Percentiles rank a stretch among this genome's conserved stretches.
phyloP scores from a whole-genome alignment of 305 asterid species.

The Fraxinus latifolia region DNA sequence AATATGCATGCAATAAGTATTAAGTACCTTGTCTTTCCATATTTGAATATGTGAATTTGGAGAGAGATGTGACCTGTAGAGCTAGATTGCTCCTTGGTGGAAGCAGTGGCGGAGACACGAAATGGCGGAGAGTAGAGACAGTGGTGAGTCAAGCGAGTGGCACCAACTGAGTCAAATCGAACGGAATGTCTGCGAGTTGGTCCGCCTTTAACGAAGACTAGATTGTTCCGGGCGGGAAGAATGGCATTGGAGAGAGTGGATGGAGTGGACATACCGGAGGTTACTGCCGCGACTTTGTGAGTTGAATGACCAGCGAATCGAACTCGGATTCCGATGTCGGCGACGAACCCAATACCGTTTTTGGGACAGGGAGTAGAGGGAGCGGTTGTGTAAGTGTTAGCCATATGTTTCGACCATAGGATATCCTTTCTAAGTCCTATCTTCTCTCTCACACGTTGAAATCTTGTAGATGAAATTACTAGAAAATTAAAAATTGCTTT shows the following conservation, averaged over 20 bases:
- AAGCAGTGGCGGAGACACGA: conserved; percentile 19
- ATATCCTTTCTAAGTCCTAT: neutral
- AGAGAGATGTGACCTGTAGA: conserved; percentile 26
- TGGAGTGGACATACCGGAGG: conserved; percentile 11
- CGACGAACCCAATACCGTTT: neutral
- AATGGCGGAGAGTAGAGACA: conserved; percentile 10
- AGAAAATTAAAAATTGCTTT: neutral
- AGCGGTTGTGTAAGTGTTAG: neutral
- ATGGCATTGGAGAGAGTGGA: conserved; percentile 12
- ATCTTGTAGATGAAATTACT: neutral
- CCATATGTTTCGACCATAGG: conserved; percentile 2
- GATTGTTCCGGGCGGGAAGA: neutral
- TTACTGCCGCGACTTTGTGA: neutral
- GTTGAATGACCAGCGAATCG: conserved; percentile 3
- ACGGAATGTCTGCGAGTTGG: conserved; percentile 3
- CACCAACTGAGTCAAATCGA: conserved; percentile 15
- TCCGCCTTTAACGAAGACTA: conserved; percentile 3
- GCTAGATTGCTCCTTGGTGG: conserved; percentile 21
- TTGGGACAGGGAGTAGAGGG: neutral
- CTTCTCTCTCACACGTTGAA: neutral
- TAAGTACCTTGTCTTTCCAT: neutral
- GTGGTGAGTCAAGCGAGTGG: neutral
- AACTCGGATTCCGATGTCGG: conserved; percentile 7
- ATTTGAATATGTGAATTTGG: neutral
- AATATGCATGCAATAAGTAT: neutral